Conservation (phyloP, 2,329 filamentous ascomycete genomes). For the Celoporthe dispersa region DNA sequence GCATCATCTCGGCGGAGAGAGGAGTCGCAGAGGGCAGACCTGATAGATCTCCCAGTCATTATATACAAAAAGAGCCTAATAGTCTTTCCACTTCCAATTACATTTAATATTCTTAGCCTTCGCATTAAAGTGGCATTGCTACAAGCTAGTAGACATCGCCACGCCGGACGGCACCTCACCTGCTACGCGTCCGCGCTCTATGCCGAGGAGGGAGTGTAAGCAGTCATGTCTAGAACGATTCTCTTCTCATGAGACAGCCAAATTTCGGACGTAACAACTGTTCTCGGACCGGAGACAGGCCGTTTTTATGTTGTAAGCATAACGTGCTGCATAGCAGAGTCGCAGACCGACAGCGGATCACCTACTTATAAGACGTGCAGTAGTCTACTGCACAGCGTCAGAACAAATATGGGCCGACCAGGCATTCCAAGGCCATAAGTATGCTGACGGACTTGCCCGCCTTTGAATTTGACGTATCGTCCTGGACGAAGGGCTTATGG, state of each 20-base stretch:
- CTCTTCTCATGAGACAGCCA: not conserved
- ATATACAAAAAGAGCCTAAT: not conserved
- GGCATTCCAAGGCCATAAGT: not conserved
- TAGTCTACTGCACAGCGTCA: not conserved
- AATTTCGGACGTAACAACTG: not conserved
- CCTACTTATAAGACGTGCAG: not conserved
- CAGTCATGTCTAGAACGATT: not conserved
- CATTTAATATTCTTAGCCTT: not conserved
- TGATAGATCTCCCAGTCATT: slow-evolving; percentile 28
- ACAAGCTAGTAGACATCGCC: not conserved
- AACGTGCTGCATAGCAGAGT: not conserved
- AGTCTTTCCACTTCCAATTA: not conserved
- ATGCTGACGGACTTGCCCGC: not conserved
- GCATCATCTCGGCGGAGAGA: slow-evolving; percentile 7
- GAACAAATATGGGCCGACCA: not conserved
- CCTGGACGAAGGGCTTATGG: not conserved
- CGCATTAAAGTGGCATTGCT: not conserved
- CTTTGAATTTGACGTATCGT: not conserved
- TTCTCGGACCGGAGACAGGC: not conserved
- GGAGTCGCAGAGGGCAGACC: slow-evolving; percentile 16
- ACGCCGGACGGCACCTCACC: not conserved
- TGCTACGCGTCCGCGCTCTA: not conserved
- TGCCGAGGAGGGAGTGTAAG: not conserved
- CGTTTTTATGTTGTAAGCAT: not conserved
- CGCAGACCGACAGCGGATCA: not conserved